phyloP scores from a whole-genome alignment of 306 rosid genomes.

The Heteromeles arbutifolia region DNA sequence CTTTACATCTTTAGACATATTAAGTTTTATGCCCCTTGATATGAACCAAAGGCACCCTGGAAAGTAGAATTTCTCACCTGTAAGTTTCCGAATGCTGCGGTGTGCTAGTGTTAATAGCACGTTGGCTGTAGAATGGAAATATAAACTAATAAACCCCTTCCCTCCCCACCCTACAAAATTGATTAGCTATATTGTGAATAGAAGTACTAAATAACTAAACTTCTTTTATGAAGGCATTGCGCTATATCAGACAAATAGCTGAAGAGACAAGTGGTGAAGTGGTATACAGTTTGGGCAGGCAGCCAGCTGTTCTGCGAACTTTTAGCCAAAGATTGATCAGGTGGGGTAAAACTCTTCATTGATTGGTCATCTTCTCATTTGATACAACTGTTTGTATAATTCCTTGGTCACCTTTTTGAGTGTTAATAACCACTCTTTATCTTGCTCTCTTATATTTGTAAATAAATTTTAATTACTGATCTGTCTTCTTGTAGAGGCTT shows the following conservation, averaged over 20 bases:
- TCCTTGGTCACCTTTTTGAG: background rate
- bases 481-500: conserved; percentile 60
- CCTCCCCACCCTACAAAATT: background rate
- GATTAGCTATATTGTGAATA: background rate
- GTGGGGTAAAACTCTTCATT: conserved; percentile 22
- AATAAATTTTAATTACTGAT: background rate
- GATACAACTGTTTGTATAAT: background rate
- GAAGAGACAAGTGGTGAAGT: conserved; percentile 96
- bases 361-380: background rate
- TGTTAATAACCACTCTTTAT: background rate
- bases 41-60: background rate
- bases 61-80: background rate
- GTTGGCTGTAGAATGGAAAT: background rate
- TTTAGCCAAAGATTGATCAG: conserved; percentile 96
- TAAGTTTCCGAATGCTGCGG: background rate
- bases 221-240: conserved; percentile 58
- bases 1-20: background rate
- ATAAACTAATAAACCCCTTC: background rate
- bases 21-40: background rate
- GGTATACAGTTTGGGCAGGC: conserved; percentile 90
- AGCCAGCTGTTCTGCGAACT: conserved; percentile 90
- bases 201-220: conserved; percentile 22
- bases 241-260: conserved; percentile 86
- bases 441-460: background rate
- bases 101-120: background rate